A percentile compares a stretch with the other conserved stretches of the same genome.
These are phyloP conservation scores for Cucumis melo DNA, from an alignment of 306 rosid genomes.

Conservation along the genomic window DNA sequence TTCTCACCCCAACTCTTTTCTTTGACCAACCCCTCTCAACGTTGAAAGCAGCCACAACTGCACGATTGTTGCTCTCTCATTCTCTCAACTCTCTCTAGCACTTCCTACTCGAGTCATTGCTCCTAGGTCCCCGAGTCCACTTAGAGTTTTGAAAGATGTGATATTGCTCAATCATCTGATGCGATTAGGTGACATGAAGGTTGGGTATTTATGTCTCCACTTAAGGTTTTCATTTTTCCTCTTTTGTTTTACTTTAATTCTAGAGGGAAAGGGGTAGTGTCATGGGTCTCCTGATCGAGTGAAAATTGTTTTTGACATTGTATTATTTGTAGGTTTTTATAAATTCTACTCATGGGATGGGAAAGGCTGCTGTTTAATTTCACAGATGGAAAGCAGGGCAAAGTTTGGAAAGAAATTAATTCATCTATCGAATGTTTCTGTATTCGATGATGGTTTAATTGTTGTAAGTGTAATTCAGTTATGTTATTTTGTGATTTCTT, in stretches of 20 bases:
- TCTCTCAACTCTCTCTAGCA: no score
- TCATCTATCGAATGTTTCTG: neutral
- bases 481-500: neutral
- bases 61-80: no score
- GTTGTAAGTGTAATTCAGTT: neutral
- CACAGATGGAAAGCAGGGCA: neutral
- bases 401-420: neutral
- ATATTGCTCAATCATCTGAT: no score
- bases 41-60: no score
- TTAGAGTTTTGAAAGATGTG: no score
- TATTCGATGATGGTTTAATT: neutral
- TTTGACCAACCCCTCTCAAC: no score
- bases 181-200: no score
- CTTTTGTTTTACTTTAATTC: neutral
- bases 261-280: neutral
- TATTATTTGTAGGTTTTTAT: neutral
- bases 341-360: neutral
- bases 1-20: no score
- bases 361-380: neutral
- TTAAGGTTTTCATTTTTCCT: no score
- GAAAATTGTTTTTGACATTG: neutral
- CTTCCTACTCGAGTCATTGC: no score
- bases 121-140: no score
- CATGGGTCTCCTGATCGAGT: neutral
- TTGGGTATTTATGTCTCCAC: no score